A percentile compares a stretch with the other conserved stretches of the same genome.
These are phyloP conservation scores for Picea glauca DNA, from an alignment of 75 land plant species.

Conservation along the genomic window DNA sequence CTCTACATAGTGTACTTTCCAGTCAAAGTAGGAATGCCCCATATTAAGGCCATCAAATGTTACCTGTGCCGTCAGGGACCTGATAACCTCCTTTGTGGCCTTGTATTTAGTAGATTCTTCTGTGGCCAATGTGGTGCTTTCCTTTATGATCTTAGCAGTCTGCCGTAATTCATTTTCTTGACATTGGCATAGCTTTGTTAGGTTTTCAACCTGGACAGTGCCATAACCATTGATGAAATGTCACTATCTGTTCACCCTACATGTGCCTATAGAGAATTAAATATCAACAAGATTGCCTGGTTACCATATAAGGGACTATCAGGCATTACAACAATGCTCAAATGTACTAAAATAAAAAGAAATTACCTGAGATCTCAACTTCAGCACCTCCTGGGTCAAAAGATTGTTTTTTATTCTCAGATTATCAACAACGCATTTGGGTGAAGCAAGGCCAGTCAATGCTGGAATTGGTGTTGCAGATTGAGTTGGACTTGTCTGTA, in stretches of 20 bases:
- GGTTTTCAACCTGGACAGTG: constrained; percentile 35
- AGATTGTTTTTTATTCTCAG: constrained; percentile 53
- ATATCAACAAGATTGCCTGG: neutral
- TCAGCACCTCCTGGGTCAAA: constrained; percentile 49
- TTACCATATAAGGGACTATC: neutral
- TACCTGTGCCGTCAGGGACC: constrained; percentile 60
- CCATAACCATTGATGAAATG: neutral
- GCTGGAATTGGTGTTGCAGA: constrained; percentile 43
- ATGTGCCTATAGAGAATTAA: neutral
- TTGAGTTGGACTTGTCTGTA: constrained; percentile 48
- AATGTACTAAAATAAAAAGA: constrained; percentile 9
- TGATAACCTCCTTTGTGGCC: constrained; percentile 43
- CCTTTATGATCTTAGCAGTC: constrained; percentile 26
- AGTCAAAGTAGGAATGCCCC: neutral
- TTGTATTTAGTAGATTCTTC: constrained; percentile 42
- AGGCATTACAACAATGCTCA: neutral
- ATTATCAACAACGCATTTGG: constrained; percentile 33
- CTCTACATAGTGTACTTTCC: neutral
- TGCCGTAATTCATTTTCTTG: constrained; percentile 45
- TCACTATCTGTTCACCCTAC: neutral
- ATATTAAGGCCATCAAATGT: neutral
- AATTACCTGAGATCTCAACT: constrained; percentile 62
- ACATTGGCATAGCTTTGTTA: constrained; percentile 36
- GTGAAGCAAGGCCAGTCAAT: constrained; percentile 23
- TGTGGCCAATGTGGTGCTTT: constrained; percentile 23